Percentiles rank a stretch among this genome's conserved stretches.
Evolutionary conservation across 352 stramenopile species (phyloP).

Genomic region (Peronospora farinosa): DNA sequence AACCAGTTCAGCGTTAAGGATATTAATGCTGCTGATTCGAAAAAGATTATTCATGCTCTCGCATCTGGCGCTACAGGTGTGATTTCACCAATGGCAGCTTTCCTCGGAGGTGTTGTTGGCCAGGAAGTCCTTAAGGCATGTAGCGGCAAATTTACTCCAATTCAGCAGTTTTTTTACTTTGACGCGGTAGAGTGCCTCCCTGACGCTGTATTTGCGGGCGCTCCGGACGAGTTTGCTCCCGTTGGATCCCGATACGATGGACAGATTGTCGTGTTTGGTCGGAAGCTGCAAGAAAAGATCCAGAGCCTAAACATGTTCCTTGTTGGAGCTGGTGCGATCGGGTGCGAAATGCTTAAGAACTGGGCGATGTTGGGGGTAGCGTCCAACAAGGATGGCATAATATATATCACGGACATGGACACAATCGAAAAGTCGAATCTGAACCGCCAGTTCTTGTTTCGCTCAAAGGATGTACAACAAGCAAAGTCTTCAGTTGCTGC

Average conservation of each 20-base stretch:
- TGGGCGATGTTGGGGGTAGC: slow-evolving; percentile 98
- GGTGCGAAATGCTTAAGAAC: slow-evolving; percentile 99
- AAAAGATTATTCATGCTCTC: slow-evolving; percentile 72
- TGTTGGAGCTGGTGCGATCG: slow-evolving; percentile 97
- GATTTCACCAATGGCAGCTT: slow-evolving; percentile 94
- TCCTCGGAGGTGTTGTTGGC: slow-evolving; percentile 95
- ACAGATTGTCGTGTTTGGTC: slow-evolving; percentile 89
- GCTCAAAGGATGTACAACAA: slow-evolving; percentile 94
- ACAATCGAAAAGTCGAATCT: slow-evolving; percentile 99
- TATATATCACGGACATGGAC: slow-evolving; percentile 99
- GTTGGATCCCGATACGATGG: slow-evolving; percentile 88
- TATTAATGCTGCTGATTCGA: slow-evolving; percentile 56
- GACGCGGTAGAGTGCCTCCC: slow-evolving; percentile 96
- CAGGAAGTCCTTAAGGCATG: slow-evolving; percentile 98
- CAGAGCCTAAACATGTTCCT: slow-evolving; percentile 92
- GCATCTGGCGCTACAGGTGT: slow-evolving; percentile 86
- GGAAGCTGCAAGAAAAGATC: slow-evolving; percentile 72
- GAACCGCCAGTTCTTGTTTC: slow-evolving; percentile 98
- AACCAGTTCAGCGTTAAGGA: slow-evolving; percentile 59
- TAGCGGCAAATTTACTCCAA: slow-evolving; percentile 97
- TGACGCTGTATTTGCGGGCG: slow-evolving; percentile 52
- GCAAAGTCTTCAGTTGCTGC: slow-evolving; percentile 94
- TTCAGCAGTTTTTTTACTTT: slow-evolving; percentile 99
- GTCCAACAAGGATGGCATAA: slow-evolving; percentile 70
- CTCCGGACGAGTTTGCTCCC: slow-evolving; percentile 51